Evolutionary conservation across 257 asterid genomes (phyloP), one percentile per base, ranked within the genome.

Genomic region (Rubia yunnanensis): DNA sequence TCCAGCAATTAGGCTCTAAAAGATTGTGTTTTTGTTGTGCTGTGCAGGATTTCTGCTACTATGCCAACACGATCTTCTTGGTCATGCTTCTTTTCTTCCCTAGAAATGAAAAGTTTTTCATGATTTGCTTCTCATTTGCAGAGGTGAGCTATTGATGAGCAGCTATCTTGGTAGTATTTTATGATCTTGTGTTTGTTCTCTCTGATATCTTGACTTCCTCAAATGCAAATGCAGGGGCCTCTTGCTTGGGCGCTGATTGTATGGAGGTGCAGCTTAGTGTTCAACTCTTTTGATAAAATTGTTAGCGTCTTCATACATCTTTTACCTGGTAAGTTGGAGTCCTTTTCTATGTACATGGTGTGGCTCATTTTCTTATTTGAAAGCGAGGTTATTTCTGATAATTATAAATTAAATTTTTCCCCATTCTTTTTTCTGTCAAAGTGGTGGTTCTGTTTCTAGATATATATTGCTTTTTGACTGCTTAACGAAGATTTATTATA

Each of bases 41-140:
- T 39, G 13, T 64, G 73, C 90, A 89, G 99, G 99, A 94, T 46
- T 94, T 94, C 61, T 94, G 99, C 78, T 94, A 94, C 70, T 94
- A 88, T 72, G 99, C 99, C 73, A 94, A 94, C 72, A 94, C 96
- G 24, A 86, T 94, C 69, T 86, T 83, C 79, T 48, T 94, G 79
- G 72, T 90, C 76, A 84, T 85, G 86, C 86, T 94, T 71, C 79
- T 90, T 72, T 81, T 84, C 70, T 94, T 67, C 67, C 99, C 97
- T 7, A 83, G 70, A 78, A 85, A 94, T 22, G 99, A 88, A 83
- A 94, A 90, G 76, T 82, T 94, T 63, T 94, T 94, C 88, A 88
- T 94, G 99, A 94, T 90, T 78, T 94, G 97, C 85, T 90, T 94
- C 82, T 85, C 97, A 14, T 94, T 94, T 68, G 97, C 99, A 26